phyloP scores from a whole-genome alignment of 2,329 filamentous ascomycete species.

The Diaporthe vaccinii region DNA sequence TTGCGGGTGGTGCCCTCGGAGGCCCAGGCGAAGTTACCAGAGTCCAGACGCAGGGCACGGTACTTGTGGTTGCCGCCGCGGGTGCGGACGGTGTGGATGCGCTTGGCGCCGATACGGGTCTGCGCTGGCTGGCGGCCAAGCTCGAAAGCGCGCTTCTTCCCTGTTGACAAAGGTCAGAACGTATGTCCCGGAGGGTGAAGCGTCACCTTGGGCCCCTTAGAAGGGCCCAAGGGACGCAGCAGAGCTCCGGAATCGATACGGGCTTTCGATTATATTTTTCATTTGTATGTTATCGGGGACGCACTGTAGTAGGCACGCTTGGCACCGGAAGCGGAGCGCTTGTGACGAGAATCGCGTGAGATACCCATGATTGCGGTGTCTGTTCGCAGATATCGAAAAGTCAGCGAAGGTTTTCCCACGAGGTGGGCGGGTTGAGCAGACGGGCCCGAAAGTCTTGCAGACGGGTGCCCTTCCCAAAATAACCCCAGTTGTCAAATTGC shows the following conservation, averaged over 20 bases:
- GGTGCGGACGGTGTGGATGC: conserved; percentile 58
- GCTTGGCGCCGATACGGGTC: conserved; percentile 90
- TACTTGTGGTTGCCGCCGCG: conserved; percentile 97
- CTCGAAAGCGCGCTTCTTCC: conserved; percentile 99
- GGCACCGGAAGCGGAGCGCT: conserved; percentile 98
- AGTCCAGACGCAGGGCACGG: conserved; percentile 98
- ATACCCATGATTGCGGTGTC: conserved; percentile 96
- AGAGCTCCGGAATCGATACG: conserved; percentile 64
- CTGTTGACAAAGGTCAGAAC: conserved; percentile 82
- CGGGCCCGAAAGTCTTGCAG: background rate
- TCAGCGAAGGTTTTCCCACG: conserved; percentile 43
- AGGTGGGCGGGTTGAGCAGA: background rate
- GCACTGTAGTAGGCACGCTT: conserved; percentile 94
- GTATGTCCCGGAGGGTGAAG: conserved; percentile 62
- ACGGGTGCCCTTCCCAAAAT: background rate
- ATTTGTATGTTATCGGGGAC: conserved; percentile 64
- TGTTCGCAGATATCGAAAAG: conserved; percentile 53
- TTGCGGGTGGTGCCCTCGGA: conserved; percentile 99
- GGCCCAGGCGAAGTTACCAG: conserved; percentile 99
- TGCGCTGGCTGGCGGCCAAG: conserved; percentile 99
- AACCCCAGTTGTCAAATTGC: background rate
- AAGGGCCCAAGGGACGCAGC: background rate
- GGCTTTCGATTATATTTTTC: conserved; percentile 72
- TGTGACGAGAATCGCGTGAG: conserved; percentile 99
- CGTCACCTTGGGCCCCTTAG: background rate